Evolutionary conservation across 2,329 filamentous ascomycete species (phyloP).

Genomic region (Orbilia brochopaga): DNA sequence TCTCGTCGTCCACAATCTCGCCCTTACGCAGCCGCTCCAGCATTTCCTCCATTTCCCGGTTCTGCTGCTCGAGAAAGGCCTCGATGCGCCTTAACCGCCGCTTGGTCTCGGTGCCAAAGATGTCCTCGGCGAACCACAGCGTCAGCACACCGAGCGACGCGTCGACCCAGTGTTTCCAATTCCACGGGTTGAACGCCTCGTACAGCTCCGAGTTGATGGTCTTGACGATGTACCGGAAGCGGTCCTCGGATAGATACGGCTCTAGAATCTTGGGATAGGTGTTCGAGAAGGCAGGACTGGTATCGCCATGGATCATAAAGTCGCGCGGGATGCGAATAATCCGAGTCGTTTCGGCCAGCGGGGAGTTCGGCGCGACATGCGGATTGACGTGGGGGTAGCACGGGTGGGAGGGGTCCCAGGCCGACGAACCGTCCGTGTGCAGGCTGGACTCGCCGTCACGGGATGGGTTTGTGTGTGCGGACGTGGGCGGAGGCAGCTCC

Average conservation of each 20-base stretch:
- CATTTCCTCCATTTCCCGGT: slow-evolving; percentile 70
- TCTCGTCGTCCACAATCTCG: slow-evolving; percentile 24
- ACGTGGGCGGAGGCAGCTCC: slow-evolving; percentile 28
- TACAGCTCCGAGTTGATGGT: slow-evolving; percentile 79
- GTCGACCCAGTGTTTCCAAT: slow-evolving; percentile 78
- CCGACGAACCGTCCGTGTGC: slow-evolving; percentile 55
- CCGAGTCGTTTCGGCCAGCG: slow-evolving; percentile 76
- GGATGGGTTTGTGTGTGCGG: slow-evolving; percentile 11
- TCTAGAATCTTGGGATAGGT: slow-evolving; percentile 95
- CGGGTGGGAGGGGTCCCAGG: slow-evolving; percentile 92
- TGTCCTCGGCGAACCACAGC: slow-evolving; percentile 93
- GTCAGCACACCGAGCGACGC: slow-evolving; percentile 79
- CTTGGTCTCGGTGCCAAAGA: slow-evolving; percentile 79
- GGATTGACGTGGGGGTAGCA: slow-evolving; percentile 94
- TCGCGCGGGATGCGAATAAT: slow-evolving; percentile 91
- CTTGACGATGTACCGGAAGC: slow-evolving; percentile 82
- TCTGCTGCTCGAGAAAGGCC: slow-evolving; percentile 85
- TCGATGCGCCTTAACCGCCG: slow-evolving; percentile 73
- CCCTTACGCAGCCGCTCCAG: slow-evolving; percentile 55
- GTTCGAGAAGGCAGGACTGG: slow-evolving; percentile 92
- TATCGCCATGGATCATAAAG: slow-evolving; percentile 86
- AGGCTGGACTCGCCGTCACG: slow-evolving; percentile 50
- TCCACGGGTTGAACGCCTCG: slow-evolving; percentile 80
- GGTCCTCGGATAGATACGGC: slow-evolving; percentile 79
- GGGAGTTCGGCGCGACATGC: slow-evolving; percentile 79